phyloP scores from a whole-genome alignment of 1,139 yeast genomes.

The Yamadazyma aaseri region DNA sequence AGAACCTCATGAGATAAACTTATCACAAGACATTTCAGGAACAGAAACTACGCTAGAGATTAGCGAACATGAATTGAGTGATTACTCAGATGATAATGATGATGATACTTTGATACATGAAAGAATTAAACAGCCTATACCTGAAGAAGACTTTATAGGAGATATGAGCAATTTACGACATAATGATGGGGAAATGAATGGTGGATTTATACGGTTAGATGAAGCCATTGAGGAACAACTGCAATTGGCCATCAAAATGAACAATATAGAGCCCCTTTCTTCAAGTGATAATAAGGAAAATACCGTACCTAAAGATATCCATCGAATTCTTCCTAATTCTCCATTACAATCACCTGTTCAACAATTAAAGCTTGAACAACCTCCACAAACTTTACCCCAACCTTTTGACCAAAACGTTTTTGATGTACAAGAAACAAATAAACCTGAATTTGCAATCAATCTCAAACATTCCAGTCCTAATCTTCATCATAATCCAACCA shows the following conservation, averaged over 20 bases:
- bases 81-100: conserved; percentile 1
- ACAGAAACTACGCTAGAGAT: conserved; percentile 17
- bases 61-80: conserved; percentile 13
- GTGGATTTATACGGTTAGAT: background rate
- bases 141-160: conserved; percentile 20
- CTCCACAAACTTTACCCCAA: conserved; percentile 1
- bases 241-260: background rate
- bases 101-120: conserved; percentile 1
- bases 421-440: background rate
- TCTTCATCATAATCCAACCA: conserved; percentile 7
- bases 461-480: conserved; percentile 12
- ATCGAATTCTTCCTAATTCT: background rate
- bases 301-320: background rate
- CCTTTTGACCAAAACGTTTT: background rate
- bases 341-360: background rate
- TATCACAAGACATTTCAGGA: conserved; percentile 13
- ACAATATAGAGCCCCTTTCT: background rate
- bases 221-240: background rate
- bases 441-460: conserved; percentile 5
- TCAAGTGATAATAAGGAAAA: background rate
- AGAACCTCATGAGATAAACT: conserved; percentile 4
- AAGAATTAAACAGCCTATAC: conserved; percentile 1
- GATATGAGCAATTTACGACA: conserved; percentile 35
- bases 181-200: conserved; percentile 20
- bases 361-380: background rate